phyloP scores from a whole-genome alignment of 805 yeast species.

The Candida anglica region DNA sequence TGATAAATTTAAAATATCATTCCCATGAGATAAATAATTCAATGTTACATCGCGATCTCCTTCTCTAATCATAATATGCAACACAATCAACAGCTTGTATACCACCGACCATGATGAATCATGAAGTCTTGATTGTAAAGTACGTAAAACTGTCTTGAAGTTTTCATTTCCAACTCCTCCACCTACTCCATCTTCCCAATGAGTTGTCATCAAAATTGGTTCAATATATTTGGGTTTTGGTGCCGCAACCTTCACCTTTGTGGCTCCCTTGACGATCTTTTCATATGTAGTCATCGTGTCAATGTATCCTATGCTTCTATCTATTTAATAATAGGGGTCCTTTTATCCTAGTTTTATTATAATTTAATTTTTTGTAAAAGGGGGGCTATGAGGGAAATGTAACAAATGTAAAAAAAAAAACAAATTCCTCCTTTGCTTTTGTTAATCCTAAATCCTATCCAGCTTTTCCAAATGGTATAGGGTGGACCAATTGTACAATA shows the following conservation, averaged over 20 bases:
- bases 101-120: slow-evolving; percentile 91
- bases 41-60: slow-evolving; percentile 79
- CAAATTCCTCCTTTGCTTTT: too few relatives aligned
- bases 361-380: too few relatives aligned
- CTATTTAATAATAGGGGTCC: too few relatives aligned
- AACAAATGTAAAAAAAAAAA: too few relatives aligned
- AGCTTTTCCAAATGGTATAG: too few relatives aligned
- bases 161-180: slow-evolving; percentile 38
- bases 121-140: slow-evolving; percentile 57
- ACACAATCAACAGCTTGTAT: slow-evolving; percentile 77
- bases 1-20: slow-evolving; percentile 46
- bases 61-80: slow-evolving; percentile 89
- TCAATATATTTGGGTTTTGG: slow-evolving; percentile 95
- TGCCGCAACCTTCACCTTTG: slow-evolving; percentile 74
- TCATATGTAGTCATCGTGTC: slow-evolving; percentile 59
- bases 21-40: slow-evolving; percentile 47
- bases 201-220: slow-evolving; percentile 77
- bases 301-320: not conserved
- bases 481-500: too few relatives aligned
- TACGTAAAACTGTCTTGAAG: slow-evolving; percentile 64
- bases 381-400: too few relatives aligned
- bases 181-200: slow-evolving; percentile 19
- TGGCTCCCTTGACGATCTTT: slow-evolving; percentile 64
- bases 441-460: too few relatives aligned
- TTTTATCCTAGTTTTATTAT: too few relatives aligned